Base-by-base conservation (phyloP, 768 basidiomycete genomes). In the Rhizopogon vulgaris region DNA sequence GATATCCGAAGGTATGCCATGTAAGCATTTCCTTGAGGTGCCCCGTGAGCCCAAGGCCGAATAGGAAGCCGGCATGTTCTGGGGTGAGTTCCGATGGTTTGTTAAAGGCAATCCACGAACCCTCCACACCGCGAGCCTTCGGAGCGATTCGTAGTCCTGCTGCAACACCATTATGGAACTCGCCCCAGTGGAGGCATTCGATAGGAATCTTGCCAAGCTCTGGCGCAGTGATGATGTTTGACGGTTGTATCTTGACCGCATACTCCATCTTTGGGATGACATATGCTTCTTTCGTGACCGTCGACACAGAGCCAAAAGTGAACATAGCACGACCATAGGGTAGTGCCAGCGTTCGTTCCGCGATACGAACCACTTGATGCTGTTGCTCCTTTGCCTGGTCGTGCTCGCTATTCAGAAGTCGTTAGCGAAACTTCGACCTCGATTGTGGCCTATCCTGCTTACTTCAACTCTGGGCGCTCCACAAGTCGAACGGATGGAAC, bases 141-240 rank as follows among this genome's bases (percentile, higher is more conserved):
- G 89, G 83, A 0, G 87, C 83, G 46, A 97, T 83, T 6, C 90
- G 84, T 40, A 99, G 68, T 3, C 87, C 96, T 4, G 92, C 90
- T 7, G 93, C 92, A 0, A 96, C 95, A 9, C 96, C 96, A 56
- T 95, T 94, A 69, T 98, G 94, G 69, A 99, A 99, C 54, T 94
- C 90, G n/a, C 90, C 93, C 96, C 95, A 99, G 48, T 76, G 79
- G 5, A 81, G 69, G 28, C 84, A 85, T 39, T 97, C 94, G 1
- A 69, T 58, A 0, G 79, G 74, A 53, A 93, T 79, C 64, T 90
- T 88, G 17, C 84, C 84, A n/a, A 74, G 63, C 52, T 91, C 90
- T 0, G 85, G 82, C 14, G 77, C 66, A 30, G 85, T 76, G 8
- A 76, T 73, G 36, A 83, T 67, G 60, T 88, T 89, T 48, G 83